phyloP scores from a whole-genome alignment of 495 filamentous ascomycete genomes.

The Aspergillus sclerotiicarbonarius region DNA sequence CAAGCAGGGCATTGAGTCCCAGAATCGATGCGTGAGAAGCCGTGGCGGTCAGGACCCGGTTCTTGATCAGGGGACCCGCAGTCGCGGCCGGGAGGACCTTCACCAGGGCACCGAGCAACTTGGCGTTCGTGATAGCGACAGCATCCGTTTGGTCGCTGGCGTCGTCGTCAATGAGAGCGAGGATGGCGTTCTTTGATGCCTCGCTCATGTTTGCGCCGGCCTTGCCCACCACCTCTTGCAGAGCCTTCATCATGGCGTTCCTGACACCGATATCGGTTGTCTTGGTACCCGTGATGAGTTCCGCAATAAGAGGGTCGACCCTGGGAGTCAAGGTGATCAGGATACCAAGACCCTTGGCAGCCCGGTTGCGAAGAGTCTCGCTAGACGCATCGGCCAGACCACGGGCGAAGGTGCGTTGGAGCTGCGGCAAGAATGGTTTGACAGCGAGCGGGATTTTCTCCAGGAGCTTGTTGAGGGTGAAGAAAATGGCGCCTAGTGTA shows the following conservation, averaged over 20 bases:
- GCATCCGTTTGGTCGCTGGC: slow-evolving; percentile 67
- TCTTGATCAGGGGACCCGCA: slow-evolving; percentile 69
- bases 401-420: slow-evolving; percentile 95
- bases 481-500: slow-evolving; percentile 74
- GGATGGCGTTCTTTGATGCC: slow-evolving; percentile 72
- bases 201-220: slow-evolving; percentile 94
- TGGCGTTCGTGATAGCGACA: slow-evolving; percentile 85
- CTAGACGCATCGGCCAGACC: slow-evolving; percentile 90
- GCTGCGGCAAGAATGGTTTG: slow-evolving; percentile 94
- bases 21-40: slow-evolving; percentile 70
- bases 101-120: slow-evolving; percentile 82
- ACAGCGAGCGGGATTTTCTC: slow-evolving; percentile 95
- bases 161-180: slow-evolving; percentile 84
- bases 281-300: slow-evolving; percentile 90
- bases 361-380: slow-evolving; percentile 79
- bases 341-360: slow-evolving; percentile 94
- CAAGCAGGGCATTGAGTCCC: slow-evolving; percentile 81
- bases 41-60: slow-evolving; percentile 69
- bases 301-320: slow-evolving; percentile 86
- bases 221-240: slow-evolving; percentile 95
- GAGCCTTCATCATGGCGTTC: slow-evolving; percentile 95
- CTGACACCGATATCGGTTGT: slow-evolving; percentile 84
- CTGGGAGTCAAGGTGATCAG: slow-evolving; percentile 94
- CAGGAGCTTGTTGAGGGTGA: slow-evolving; percentile 90
- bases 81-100: slow-evolving; percentile 71